Evolutionary conservation across 1,284 basidiomycete genomes (phyloP).

Genomic region (Puccinia polysora): DNA sequence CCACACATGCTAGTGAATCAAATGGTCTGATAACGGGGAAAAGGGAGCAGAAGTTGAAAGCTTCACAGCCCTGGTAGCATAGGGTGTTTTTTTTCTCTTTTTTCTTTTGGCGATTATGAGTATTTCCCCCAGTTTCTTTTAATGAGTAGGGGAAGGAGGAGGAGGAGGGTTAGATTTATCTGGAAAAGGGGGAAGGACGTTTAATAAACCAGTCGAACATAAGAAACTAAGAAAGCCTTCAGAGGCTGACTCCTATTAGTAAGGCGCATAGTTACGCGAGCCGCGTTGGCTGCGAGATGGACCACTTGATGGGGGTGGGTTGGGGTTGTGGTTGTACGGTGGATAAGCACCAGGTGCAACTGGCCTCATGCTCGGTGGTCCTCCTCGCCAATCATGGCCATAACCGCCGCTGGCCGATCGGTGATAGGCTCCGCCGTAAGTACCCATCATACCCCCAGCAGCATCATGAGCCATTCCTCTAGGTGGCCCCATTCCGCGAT

Average conservation of each 20-base stretch:
- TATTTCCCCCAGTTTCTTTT: background rate
- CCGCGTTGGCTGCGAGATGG: constrained; percentile 31
- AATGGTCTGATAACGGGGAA: background rate
- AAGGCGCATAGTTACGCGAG: constrained; percentile 36
- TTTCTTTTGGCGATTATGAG: background rate
- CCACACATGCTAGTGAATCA: too few species aligned
- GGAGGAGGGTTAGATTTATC: background rate
- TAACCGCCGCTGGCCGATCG: constrained; percentile 8
- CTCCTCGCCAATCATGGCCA: constrained; percentile 26
- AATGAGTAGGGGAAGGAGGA: background rate
- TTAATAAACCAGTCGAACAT: too few species aligned
- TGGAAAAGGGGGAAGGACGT: background rate
- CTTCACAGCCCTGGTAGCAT: background rate
- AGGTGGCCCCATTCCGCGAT: constrained; percentile 16
- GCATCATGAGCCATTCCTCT: constrained; percentile 30
- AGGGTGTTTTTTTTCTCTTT: too few species aligned
- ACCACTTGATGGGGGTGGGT: constrained; percentile 17
- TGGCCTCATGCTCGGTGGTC: constrained; percentile 26
- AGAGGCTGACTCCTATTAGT: too few species aligned
- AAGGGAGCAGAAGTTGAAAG: background rate
- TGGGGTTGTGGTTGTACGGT: constrained; percentile 21
- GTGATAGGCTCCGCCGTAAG: constrained; percentile 14
- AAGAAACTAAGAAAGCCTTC: too few species aligned
- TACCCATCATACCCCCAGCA: constrained; percentile 10
- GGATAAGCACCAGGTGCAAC: constrained; percentile 18